phyloP scores from a whole-genome alignment of 805 yeast species.

The Teunomyces panamensis region DNA sequence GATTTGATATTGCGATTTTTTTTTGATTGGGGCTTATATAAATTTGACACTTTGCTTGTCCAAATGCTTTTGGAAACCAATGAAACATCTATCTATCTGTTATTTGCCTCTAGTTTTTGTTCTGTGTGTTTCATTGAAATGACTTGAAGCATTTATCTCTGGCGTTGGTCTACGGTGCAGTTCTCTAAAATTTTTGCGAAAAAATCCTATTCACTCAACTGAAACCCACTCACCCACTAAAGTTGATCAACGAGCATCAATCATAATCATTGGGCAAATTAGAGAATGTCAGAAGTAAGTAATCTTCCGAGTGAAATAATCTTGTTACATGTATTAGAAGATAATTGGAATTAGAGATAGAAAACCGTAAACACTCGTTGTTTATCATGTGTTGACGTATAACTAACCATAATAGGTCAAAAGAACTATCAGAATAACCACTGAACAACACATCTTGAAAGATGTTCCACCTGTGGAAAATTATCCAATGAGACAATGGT shows the following conservation, averaged over 20 bases:
- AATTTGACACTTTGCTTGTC: no score
- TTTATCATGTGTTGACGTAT: background rate
- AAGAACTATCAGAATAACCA: conserved; percentile 84
- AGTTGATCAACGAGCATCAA: conserved; percentile 2
- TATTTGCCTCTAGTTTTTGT: no score
- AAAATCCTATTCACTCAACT: background rate
- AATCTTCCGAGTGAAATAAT: background rate
- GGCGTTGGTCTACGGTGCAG: background rate
- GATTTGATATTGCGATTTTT: no score
- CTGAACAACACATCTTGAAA: conserved; percentile 76
- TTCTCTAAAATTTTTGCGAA: conserved; percentile 3
- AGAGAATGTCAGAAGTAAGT: conserved; percentile 6
- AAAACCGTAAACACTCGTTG: background rate
- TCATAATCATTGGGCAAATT: background rate
- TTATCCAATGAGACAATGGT: conserved; percentile 95
- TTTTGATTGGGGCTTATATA: no score
- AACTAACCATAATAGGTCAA: conserved; percentile 46
- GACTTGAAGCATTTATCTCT: background rate
- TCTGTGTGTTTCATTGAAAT: no score
- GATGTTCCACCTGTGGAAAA: conserved; percentile 85
- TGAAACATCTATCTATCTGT: no score
- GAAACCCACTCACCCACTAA: background rate
- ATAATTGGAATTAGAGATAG: background rate
- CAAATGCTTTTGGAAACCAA: no score
- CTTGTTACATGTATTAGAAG: background rate